A percentile compares a stretch with the other conserved stretches of the same genome.
phyloP scores from a whole-genome alignment of 306 rosid species.

The Fragaria vesca region DNA sequence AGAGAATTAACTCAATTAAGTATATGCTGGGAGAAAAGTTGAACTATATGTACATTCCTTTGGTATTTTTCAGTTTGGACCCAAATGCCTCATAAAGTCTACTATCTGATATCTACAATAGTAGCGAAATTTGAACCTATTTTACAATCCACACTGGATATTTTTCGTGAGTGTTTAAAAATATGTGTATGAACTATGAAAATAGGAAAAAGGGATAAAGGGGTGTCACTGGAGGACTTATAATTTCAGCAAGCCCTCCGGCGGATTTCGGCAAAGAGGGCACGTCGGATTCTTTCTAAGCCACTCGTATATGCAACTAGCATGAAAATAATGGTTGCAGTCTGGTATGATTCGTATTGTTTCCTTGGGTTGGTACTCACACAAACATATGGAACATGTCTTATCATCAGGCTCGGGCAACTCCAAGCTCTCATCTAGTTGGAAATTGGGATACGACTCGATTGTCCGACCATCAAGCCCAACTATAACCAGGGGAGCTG shows the following conservation, averaged over 20 bases:
- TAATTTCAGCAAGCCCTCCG: not conserved
- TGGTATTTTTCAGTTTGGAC: not conserved
- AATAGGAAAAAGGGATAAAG: too few relatives aligned
- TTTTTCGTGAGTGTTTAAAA: too few relatives aligned
- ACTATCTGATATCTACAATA: too few relatives aligned
- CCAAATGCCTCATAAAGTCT: too few relatives aligned
- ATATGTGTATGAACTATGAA: too few relatives aligned
- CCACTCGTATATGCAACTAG: slow-evolving; percentile 44
- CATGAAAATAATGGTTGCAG: slow-evolving; percentile 51
- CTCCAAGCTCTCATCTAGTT: slow-evolving; percentile 21
- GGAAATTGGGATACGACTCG: slow-evolving; percentile 10
- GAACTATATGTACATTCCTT: not conserved
- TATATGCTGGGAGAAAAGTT: not conserved
- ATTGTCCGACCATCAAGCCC: not conserved
- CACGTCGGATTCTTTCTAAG: slow-evolving; percentile 43
- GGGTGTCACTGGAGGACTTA: not conserved
- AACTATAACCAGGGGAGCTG: not conserved
- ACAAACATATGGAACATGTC: not conserved
- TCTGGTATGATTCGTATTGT: slow-evolving; percentile 38
- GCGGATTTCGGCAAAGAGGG: slow-evolving; percentile 44
- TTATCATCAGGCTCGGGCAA: not conserved
- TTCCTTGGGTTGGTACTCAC: slow-evolving; percentile 27
- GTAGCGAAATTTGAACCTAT: too few relatives aligned
- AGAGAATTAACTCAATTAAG: not conserved
- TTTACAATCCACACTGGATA: not conserved